A percentile compares a stretch with the other conserved stretches of the same genome.
These are phyloP conservation scores for Microdochium nivale DNA, from an alignment of 2,329 filamentous ascomycete species.

Conservation along the genomic window DNA sequence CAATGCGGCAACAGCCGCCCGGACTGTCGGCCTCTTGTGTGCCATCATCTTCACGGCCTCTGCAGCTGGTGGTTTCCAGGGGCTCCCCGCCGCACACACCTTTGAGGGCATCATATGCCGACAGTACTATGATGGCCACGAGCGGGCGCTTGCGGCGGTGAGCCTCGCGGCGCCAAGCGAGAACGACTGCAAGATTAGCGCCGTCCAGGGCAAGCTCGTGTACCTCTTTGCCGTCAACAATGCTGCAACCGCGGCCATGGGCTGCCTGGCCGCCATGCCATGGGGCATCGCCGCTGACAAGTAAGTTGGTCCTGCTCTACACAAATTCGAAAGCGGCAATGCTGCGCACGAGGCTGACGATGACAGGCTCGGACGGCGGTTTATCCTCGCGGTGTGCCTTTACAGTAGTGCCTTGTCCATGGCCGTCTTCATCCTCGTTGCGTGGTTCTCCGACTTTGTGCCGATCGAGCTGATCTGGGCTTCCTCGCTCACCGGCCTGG, in stretches of 20 bases:
- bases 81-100: conserved; percentile 23
- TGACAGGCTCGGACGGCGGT: conserved; percentile 24
- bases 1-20: neutral
- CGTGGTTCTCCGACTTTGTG: conserved; percentile 21
- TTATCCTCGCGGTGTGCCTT: conserved; percentile 21
- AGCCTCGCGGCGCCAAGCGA: conserved; percentile 3
- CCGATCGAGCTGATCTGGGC: conserved; percentile 26
- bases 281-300: conserved; percentile 28
- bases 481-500: conserved; percentile 15
- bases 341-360: neutral
- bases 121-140: conserved; percentile 8
- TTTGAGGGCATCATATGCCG: conserved; percentile 29
- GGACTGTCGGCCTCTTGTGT: conserved; percentile 23
- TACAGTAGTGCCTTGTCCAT: conserved; percentile 17
- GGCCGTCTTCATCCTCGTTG: conserved; percentile 18
- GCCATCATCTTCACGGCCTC: conserved; percentile 21
- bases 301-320: conserved; percentile 9
- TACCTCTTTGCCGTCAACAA: conserved; percentile 21
- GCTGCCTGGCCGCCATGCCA: conserved; percentile 24
- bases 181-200: conserved; percentile 25
- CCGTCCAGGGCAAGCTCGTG: conserved; percentile 24
- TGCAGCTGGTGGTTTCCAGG: conserved; percentile 18
- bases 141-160: conserved; percentile 13
- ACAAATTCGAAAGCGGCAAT: neutral
- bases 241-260: conserved; percentile 19